Evolutionary conservation across 805 yeast species (phyloP).

Genomic region (Schwanniomyces vanrijiae): DNA sequence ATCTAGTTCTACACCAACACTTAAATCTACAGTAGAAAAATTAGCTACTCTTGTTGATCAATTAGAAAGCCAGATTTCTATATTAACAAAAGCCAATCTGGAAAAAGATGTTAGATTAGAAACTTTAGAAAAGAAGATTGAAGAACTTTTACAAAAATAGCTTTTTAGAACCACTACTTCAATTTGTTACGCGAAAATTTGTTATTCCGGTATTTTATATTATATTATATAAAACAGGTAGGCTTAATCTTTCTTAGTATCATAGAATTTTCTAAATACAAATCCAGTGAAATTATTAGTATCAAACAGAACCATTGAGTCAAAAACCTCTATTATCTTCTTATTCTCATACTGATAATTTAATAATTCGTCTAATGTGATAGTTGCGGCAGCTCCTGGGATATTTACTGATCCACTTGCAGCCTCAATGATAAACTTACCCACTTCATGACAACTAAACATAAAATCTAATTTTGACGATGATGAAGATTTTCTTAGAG

Average conservation of each 20-base stretch:
- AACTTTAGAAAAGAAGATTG: conserved; percentile 57
- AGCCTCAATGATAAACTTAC: conserved; percentile 72
- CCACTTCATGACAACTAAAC: conserved; percentile 73
- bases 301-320: conserved; percentile 66
- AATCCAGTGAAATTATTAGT: conserved; percentile 67
- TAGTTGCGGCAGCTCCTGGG: conserved; percentile 53
- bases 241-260: conserved; percentile 35
- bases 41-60: conserved; percentile 56
- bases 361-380: conserved; percentile 72
- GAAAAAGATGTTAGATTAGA: conserved; percentile 65
- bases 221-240: not conserved
- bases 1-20: conserved; percentile 51
- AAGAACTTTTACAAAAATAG: conserved; percentile 1
- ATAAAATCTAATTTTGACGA: conserved; percentile 70
- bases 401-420: conserved; percentile 69
- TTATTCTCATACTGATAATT: conserved; percentile 71
- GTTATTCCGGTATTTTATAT: too few relatives aligned
- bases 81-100: conserved; percentile 51
- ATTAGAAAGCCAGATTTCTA: conserved; percentile 56
- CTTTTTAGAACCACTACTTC: not conserved
- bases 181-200: not conserved
- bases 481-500: conserved; percentile 47
- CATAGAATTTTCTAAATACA: conserved; percentile 75
- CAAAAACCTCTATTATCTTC: conserved; percentile 54
- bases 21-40: conserved; percentile 71